Conservation (phyloP, 306 rosid genomes). For the Oxytropis ochrocephala region DNA sequence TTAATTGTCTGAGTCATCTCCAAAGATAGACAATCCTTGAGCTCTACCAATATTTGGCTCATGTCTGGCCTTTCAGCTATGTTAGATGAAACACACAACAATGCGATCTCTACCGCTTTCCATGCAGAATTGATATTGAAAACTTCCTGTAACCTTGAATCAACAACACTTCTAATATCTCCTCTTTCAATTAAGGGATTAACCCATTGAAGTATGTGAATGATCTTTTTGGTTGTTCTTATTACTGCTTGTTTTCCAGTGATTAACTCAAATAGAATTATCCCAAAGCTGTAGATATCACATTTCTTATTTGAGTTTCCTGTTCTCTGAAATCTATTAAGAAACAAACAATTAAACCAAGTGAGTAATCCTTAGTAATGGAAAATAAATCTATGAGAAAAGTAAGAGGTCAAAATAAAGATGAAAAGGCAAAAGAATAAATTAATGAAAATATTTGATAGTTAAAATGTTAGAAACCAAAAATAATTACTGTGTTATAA, state of each 20-base stretch:
- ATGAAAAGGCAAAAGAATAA: too few relatives aligned
- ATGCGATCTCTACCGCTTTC: slow-evolving; percentile 22
- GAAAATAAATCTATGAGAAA: too few relatives aligned
- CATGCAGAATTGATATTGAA: slow-evolving; percentile 20
- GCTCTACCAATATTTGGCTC: slow-evolving; percentile 7
- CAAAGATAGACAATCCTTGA: slow-evolving; percentile 20
- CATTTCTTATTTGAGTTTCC: slow-evolving; percentile 21
- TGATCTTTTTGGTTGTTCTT: background rate
- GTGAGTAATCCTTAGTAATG: background rate
- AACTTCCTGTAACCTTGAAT: slow-evolving; percentile 21
- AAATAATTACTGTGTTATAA: too few relatives aligned
- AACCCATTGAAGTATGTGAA: slow-evolving; percentile 28
- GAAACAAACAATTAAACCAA: background rate
- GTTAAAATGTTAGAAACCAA: too few relatives aligned
- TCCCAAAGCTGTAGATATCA: slow-evolving; percentile 21
- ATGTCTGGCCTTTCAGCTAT: slow-evolving; percentile 28
- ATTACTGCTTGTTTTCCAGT: background rate
- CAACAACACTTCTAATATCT: slow-evolving; percentile 20
- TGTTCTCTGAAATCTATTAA: background rate
- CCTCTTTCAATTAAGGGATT: slow-evolving; percentile 19
- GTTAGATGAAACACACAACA: slow-evolving; percentile 1
- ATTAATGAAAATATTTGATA: too few relatives aligned
- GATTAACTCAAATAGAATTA: slow-evolving; percentile 35
- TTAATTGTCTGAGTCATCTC: background rate
- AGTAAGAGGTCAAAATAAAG: too few relatives aligned